phyloP scores from a whole-genome alignment of 2,329 filamentous ascomycete genomes.

The Fusarium sp. region DNA sequence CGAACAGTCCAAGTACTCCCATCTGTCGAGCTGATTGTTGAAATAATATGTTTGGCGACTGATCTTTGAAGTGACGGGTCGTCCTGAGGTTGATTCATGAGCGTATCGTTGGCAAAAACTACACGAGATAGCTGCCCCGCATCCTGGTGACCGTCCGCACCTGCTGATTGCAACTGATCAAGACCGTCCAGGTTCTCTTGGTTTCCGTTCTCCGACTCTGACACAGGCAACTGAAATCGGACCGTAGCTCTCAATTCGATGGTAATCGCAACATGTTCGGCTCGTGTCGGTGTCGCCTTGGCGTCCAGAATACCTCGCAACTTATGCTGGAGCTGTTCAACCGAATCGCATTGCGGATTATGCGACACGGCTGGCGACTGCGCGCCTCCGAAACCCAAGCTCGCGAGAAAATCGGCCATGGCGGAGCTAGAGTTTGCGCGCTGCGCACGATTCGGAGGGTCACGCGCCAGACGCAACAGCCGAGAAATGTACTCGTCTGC shows the following conservation, averaged over 20 bases:
- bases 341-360: slow-evolving; percentile 47
- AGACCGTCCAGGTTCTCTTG: slow-evolving; percentile 48
- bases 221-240: slow-evolving; percentile 55
- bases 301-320: slow-evolving; percentile 55
- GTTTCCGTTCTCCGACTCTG: slow-evolving; percentile 52
- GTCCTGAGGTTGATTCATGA: slow-evolving; percentile 61
- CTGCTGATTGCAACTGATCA: slow-evolving; percentile 48
- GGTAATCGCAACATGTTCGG: slow-evolving; percentile 60
- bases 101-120: slow-evolving; percentile 58
- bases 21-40: slow-evolving; percentile 57
- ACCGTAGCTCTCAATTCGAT: slow-evolving; percentile 60
- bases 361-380: slow-evolving; percentile 37
- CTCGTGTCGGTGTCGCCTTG: slow-evolving; percentile 60
- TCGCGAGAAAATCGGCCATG: slow-evolving; percentile 56
- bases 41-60: slow-evolving; percentile 61
- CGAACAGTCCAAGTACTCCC: slow-evolving; percentile 61
- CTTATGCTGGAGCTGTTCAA: slow-evolving; percentile 60
- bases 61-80: slow-evolving; percentile 61
- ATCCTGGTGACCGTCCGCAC: slow-evolving; percentile 8
- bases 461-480: slow-evolving; percentile 32
- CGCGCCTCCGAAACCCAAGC: slow-evolving; percentile 49
- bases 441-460: not conserved
- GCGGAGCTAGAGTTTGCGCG: slow-evolving; percentile 8
- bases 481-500: slow-evolving; percentile 25
- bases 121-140: slow-evolving; percentile 49